Evolutionary conservation across 2,329 filamentous ascomycete species (phyloP), one percentile per base, ranked within the genome.

Genomic region (Epichloe festucae): DNA sequence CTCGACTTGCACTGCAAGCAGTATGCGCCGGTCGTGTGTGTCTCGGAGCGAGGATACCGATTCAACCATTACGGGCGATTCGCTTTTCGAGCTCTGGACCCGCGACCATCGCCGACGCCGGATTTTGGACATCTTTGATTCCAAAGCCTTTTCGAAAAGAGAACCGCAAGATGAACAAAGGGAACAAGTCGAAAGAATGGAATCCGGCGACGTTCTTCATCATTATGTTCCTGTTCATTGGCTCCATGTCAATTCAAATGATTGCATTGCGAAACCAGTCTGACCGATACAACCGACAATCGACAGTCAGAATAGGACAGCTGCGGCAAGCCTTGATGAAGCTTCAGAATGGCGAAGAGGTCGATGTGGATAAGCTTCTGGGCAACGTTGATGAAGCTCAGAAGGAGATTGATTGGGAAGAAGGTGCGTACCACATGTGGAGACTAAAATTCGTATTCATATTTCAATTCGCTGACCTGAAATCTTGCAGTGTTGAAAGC

Each of bases 211-310:
- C 84, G 0, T 91, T 89, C 62, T 93, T 84, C 66, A 87, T 91
- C 58, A 73, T 83, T 60, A 87, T 91, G 56, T 89, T 89, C 62
- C 73, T 89, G 41, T 76, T 97, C 56, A 91, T 97, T 57, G 94
- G 94, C 4, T 95, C 89, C 55, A 95, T 96, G 75, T 87, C 91
- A 14, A 96, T 98, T 60, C 87, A 96, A 61, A 87, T 93, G 76
- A 84, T 98, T 62, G 76, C 82, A 38, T 66, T 97, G 60, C 85
- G 84, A 60, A 87, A 86, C 59, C 84, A 90, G 48, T 85, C 83
- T 62, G 74, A 77, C 35, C 80, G 82, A 10, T 90, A 86, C 60
- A 80, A 76, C 62, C 81, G 90, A 48, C 81, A 82, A 58, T 84
- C 89, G 5, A 87, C 95, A 59, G 82, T 87, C 6, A 85, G 87